Conservation (phyloP, 352 stramenopile species). For the Aphanomyces invadans region DNA sequence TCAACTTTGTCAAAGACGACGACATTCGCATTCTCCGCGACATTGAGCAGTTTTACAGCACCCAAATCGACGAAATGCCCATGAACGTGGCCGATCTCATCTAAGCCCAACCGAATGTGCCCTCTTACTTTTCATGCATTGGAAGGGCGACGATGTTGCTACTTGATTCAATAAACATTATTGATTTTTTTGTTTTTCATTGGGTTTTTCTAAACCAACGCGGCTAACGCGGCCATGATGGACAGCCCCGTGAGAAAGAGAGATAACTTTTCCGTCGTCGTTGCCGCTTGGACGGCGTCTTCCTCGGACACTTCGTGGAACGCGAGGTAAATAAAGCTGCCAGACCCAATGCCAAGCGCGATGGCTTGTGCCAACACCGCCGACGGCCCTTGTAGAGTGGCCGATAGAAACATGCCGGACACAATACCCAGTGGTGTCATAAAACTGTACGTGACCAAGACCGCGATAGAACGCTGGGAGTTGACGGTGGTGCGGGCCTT, state of each 20-base stretch:
- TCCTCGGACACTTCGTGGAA: slow-evolving; percentile 64
- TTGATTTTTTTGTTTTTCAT: neutral
- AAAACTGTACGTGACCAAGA: slow-evolving; percentile 53
- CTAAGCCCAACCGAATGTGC: slow-evolving; percentile 39
- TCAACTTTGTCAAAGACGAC: slow-evolving; percentile 97
- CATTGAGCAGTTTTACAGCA: slow-evolving; percentile 93
- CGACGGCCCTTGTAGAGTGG: slow-evolving; percentile 35
- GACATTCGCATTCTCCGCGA: slow-evolving; percentile 90
- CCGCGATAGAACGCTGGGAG: slow-evolving; percentile 37
- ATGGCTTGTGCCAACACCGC: slow-evolving; percentile 38
- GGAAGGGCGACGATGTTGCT: too few species aligned
- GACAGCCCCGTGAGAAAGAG: slow-evolving; percentile 42
- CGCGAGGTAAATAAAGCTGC: slow-evolving; percentile 60
- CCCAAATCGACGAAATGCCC: slow-evolving; percentile 93
- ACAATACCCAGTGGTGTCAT: slow-evolving; percentile 61
- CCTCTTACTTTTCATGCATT: neutral
- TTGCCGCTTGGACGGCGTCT: slow-evolving; percentile 33
- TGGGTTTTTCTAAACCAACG: slow-evolving; percentile 32
- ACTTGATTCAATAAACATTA: neutral
- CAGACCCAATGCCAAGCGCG: slow-evolving; percentile 44
- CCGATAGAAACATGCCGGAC: slow-evolving; percentile 47
- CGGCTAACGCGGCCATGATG: slow-evolving; percentile 45
- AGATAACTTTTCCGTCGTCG: slow-evolving; percentile 38
- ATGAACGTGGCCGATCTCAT: slow-evolving; percentile 90
- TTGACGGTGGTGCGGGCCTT: slow-evolving; percentile 45